Base-by-base conservation (phyloP, 2,329 filamentous ascomycete genomes). In the Penicillium thymicola region DNA sequence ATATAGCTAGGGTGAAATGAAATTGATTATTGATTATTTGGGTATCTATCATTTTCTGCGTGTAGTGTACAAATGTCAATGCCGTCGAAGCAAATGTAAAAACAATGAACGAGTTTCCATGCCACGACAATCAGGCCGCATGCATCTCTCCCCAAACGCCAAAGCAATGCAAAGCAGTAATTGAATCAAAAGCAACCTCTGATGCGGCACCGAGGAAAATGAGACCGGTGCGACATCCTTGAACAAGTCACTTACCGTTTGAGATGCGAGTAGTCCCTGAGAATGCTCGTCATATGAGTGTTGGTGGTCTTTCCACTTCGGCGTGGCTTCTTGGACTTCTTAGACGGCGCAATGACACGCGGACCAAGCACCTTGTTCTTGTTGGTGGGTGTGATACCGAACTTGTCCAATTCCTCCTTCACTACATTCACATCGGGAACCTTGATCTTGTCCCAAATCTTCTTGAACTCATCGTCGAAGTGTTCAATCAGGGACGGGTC, bases 281-380 rank as follows among this genome's bases (percentile, higher is more conserved):
- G 80, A 58, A 96, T 82, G 62, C 88, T 85, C 65, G 82, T 81
- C 91, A 96, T 95, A 72, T 96, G 92, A 28, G 85, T 86, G 71
- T 96, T 96, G 27, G 90, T 95, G 55, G 88, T 86, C 81, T 92
- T 94, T 63, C 89, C 89, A 41, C 85, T 85, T 58, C 86, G 83
- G 62, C 90, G 84, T 43, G 85, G 80, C 72, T 89, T 90, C 76
- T 90, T 89, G 74, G 87, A 86, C 77, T 88, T 87, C 77, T 90
- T 89, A 64, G 86, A 85, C 58, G 81, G 73, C 40, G 76, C 69
- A 65, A 84, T 83, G 23, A 82, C 77, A 38, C 78, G 75, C 54
- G 79, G 76, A 67, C 85, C 85, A 54, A 84, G 73, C 51, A 84
- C 82, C 57, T 89, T 89, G 64, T 92, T 89, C 63, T 92, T 89